phyloP scores from a whole-genome alignment of 768 basidiomycete genomes.

The Boletus speciosus region DNA sequence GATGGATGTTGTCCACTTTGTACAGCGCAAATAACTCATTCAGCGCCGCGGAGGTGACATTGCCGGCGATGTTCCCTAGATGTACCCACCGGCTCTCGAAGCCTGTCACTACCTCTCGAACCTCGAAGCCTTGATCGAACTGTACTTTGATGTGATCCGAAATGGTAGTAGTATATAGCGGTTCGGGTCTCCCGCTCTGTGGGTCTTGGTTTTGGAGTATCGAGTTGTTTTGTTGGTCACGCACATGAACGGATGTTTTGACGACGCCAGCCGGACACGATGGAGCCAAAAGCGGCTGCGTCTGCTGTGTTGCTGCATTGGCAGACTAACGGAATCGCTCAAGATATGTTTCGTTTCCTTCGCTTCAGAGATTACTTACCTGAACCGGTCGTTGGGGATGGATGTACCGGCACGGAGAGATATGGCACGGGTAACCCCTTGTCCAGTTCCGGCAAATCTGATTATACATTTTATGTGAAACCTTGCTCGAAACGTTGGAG shows the following conservation, averaged over 20 bases:
- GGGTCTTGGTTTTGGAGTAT: background rate
- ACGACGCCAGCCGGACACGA: background rate
- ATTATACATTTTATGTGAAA: background rate
- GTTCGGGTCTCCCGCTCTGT: conserved; percentile 15
- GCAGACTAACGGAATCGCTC: background rate
- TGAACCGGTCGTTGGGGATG: conserved; percentile 7
- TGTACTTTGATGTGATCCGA: conserved; percentile 55
- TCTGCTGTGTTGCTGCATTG: background rate
- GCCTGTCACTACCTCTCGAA: conserved; percentile 56
- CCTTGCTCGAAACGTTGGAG: conserved; percentile 7
- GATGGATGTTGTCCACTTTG: conserved; percentile 37
- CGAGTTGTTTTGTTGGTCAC: background rate
- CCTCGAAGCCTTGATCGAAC: conserved; percentile 58
- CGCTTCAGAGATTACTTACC: conserved; percentile 5
- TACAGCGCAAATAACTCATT: conserved; percentile 39
- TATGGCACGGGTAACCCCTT: background rate
- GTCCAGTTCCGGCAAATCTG: conserved; percentile 8
- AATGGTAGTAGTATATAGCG: conserved; percentile 33
- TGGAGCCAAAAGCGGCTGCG: background rate
- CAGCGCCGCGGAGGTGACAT: conserved; percentile 35
- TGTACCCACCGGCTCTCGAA: conserved; percentile 66
- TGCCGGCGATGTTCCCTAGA: conserved; percentile 47
- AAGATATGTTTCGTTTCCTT: background rate
- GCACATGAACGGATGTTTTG: background rate
- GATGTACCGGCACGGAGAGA: background rate